phyloP scores from a whole-genome alignment of 2,329 filamentous ascomycete genomes.

The Albifimbria verrucaria region DNA sequence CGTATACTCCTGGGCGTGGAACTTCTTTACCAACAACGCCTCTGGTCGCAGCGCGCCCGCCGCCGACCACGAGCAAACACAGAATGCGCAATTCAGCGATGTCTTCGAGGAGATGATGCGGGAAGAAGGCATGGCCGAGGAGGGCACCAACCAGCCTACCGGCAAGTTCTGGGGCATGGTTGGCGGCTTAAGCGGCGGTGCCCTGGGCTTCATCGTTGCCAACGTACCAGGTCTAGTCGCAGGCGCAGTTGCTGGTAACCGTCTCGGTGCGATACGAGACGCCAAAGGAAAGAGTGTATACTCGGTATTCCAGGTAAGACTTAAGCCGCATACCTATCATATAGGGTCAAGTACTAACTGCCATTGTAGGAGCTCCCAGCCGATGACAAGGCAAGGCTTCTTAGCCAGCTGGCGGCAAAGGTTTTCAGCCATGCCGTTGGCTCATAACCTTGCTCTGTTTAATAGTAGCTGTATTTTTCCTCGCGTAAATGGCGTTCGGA shows the following conservation, averaged over 20 bases:
- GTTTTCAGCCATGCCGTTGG: slow-evolving; percentile 80
- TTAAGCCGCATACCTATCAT: not conserved
- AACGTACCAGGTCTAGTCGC: slow-evolving; percentile 88
- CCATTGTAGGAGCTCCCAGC: slow-evolving; percentile 71
- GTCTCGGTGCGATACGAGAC: slow-evolving; percentile 86
- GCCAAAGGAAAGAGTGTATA: slow-evolving; percentile 94
- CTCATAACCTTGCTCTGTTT: not conserved
- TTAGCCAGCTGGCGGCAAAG: slow-evolving; percentile 81
- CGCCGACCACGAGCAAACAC: slow-evolving; percentile 50
- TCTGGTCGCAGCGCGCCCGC: slow-evolving; percentile 19
- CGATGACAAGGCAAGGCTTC: slow-evolving; percentile 72
- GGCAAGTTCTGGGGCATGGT: slow-evolving; percentile 82
- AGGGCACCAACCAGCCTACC: slow-evolving; percentile 55
- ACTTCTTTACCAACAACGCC: slow-evolving; percentile 47
- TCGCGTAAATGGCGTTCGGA: not conserved
- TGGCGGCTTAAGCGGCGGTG: slow-evolving; percentile 81
- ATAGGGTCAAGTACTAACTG: slow-evolving; percentile 7
- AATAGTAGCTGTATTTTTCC: too few relatives aligned
- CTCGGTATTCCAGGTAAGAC: slow-evolving; percentile 67
- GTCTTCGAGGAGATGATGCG: slow-evolving; percentile 88
- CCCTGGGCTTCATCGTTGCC: slow-evolving; percentile 90
- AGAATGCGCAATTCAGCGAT: slow-evolving; percentile 81
- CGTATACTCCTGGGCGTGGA: slow-evolving; percentile 76
- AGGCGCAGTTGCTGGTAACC: slow-evolving; percentile 87
- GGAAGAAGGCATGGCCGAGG: slow-evolving; percentile 79